phyloP scores from a whole-genome alignment of 768 basidiomycete species.

The Naematelia aurantialba region DNA sequence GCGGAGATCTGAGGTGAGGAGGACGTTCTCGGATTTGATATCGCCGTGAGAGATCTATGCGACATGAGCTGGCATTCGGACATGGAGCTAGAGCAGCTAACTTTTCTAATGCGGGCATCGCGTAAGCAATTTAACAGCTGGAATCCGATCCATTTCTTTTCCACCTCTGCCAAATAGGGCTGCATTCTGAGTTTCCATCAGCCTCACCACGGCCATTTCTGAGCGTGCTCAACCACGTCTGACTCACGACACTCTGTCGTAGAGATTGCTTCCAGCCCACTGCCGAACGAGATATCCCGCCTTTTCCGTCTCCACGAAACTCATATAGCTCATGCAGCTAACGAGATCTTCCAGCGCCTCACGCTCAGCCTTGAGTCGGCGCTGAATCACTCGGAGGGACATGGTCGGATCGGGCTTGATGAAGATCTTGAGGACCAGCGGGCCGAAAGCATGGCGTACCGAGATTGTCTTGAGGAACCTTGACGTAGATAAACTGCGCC shows the following conservation, averaged over 20 bases:
- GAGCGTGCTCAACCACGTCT: constrained; percentile 59
- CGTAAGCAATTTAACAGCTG: constrained; percentile 82
- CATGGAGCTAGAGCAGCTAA: constrained; percentile 28
- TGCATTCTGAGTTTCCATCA: constrained; percentile 66
- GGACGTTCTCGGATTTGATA: constrained; percentile 94
- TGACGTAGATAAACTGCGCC: constrained; percentile 62
- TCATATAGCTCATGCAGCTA: constrained; percentile 83
- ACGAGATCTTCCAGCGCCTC: constrained; percentile 77
- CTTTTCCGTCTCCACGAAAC: constrained; percentile 88
- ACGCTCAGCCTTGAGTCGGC: constrained; percentile 76
- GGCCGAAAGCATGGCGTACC: constrained; percentile 76
- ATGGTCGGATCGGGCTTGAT: constrained; percentile 87
- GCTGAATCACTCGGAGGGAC: constrained; percentile 68
- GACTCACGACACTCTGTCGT: constrained; percentile 68
- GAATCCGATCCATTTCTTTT: constrained; percentile 98
- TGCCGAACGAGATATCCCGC: constrained; percentile 93
- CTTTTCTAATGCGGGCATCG: constrained; percentile 70
- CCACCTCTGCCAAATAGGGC: constrained; percentile 82
- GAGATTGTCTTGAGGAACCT: constrained; percentile 81
- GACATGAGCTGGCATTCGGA: neutral
- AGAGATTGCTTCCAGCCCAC: constrained; percentile 89
- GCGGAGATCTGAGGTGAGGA: constrained; percentile 95
- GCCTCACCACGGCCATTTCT: neutral
- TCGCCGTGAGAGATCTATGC: constrained; percentile 91
- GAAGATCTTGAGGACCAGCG: constrained; percentile 88